These are phyloP conservation scores for Aspergillus floridensis DNA, from an alignment of 2,329 filamentous ascomycete genomes.

Conservation along the genomic window DNA sequence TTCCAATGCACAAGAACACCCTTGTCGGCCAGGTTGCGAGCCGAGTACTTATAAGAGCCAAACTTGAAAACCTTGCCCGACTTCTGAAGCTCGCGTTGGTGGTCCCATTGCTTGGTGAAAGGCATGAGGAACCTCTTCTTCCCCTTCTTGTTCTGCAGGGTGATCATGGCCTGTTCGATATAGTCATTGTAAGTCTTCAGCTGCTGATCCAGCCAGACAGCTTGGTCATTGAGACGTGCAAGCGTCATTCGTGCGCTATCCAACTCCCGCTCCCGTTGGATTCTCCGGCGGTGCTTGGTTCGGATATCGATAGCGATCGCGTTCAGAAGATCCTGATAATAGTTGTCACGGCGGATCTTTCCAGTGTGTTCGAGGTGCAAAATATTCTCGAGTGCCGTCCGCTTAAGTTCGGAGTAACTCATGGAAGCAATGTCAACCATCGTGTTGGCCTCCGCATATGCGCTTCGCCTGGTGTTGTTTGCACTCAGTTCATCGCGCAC, in stretches of 20 bases:
- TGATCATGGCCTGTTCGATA: slow-evolving; percentile 97
- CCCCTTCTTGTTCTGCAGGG: slow-evolving; percentile 92
- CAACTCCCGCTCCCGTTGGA: slow-evolving; percentile 87
- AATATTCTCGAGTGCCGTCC: slow-evolving; percentile 89
- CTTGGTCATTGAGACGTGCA: slow-evolving; percentile 57
- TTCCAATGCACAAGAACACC: slow-evolving; percentile 91
- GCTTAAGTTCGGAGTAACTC: slow-evolving; percentile 89
- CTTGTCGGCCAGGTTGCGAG: slow-evolving; percentile 83
- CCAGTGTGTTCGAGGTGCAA: slow-evolving; percentile 82
- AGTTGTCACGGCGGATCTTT: slow-evolving; percentile 79
- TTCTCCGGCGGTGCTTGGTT: slow-evolving; percentile 88
- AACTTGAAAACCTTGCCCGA: slow-evolving; percentile 94
- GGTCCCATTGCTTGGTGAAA: slow-evolving; percentile 98
- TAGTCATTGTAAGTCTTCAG: slow-evolving; percentile 98
- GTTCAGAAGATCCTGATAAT: slow-evolving; percentile 97
- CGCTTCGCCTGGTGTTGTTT: slow-evolving; percentile 68
- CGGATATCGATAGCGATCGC: slow-evolving; percentile 95
- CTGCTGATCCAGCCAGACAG: slow-evolving; percentile 88
- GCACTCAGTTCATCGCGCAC: slow-evolving; percentile 76
- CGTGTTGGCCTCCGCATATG: slow-evolving; percentile 81
- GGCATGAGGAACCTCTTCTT: slow-evolving; percentile 93
- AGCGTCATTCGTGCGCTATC: slow-evolving; percentile 58
- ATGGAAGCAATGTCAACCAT: slow-evolving; percentile 86
- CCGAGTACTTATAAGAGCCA: slow-evolving; percentile 95
- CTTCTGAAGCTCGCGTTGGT: slow-evolving; percentile 91